Conservation (phyloP, 331 rosid species). For the Phaseolus coccineus region DNA sequence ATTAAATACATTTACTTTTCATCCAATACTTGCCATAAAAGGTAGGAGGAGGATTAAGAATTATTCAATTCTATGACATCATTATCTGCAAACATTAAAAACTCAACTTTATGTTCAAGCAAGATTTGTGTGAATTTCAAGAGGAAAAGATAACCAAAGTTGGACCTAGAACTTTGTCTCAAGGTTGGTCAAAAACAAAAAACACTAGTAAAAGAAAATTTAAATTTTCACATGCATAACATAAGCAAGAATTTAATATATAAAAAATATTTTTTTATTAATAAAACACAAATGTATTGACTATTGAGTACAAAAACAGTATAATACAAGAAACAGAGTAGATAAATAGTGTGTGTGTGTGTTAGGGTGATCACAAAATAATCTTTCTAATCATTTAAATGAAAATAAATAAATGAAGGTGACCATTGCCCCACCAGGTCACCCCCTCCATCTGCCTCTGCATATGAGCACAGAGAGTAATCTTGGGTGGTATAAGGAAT, state of each 20-base stretch:
- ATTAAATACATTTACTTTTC: not conserved
- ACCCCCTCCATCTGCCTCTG: not conserved
- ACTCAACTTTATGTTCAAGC: not conserved
- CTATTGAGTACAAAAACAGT: not conserved
- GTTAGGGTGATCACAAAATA: not conserved
- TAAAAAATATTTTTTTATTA: not conserved
- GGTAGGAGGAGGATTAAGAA: constrained; percentile 2
- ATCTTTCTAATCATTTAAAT: not conserved
- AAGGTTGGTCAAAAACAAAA: not conserved
- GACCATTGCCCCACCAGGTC: not conserved
- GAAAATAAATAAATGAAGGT: not conserved
- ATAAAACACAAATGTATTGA: not conserved
- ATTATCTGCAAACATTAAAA: constrained; percentile 5
- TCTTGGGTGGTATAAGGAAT: not conserved
- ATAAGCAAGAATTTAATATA: not conserved
- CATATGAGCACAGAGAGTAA: not conserved
- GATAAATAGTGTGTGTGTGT: not conserved
- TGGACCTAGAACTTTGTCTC: not conserved
- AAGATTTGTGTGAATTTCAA: constrained; percentile 6
- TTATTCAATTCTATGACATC: not conserved
- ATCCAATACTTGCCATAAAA: not conserved
- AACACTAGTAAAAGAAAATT: not conserved
- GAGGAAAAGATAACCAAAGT: constrained; percentile 4
- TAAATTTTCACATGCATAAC: not conserved
- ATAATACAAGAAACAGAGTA: not conserved